Conservation (phyloP, 2,329 filamentous ascomycete species). For the Phialocephala subalpina region DNA sequence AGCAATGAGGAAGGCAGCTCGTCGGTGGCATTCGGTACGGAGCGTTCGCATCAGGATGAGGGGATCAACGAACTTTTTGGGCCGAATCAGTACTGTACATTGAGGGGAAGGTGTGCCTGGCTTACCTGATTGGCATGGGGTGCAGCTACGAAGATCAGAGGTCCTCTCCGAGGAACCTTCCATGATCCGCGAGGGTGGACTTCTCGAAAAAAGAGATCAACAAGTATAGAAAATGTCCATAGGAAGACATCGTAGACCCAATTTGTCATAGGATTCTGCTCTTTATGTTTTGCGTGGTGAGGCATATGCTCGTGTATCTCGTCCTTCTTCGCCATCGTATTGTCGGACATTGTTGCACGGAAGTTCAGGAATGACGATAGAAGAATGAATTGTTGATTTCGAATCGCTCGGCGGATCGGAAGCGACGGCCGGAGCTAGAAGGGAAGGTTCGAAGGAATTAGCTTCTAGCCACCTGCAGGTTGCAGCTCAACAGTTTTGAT, state of each 20-base stretch:
- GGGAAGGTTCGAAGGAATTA: background rate
- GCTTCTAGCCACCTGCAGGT: background rate
- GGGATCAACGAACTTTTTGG: slow-evolving; percentile 85
- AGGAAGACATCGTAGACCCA: slow-evolving; percentile 82
- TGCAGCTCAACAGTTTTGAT: slow-evolving; percentile 7
- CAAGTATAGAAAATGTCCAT: slow-evolving; percentile 80
- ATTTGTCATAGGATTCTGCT: slow-evolving; percentile 73
- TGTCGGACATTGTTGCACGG: background rate
- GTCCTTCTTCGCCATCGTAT: slow-evolving; percentile 34
- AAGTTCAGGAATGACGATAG: background rate
- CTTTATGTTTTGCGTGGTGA: slow-evolving; percentile 49
- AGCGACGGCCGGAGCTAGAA: background rate
- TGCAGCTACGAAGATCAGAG: slow-evolving; percentile 93
- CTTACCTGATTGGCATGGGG: slow-evolving; percentile 94
- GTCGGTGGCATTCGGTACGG: slow-evolving; percentile 82
- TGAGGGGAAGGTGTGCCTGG: slow-evolving; percentile 21
- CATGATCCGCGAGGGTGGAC: slow-evolving; percentile 94
- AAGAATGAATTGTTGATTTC: background rate
- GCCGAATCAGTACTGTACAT: slow-evolving; percentile 13
- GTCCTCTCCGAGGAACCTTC: slow-evolving; percentile 89
- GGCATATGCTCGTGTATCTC: slow-evolving; percentile 36
- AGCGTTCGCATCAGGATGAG: slow-evolving; percentile 92
- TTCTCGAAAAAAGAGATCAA: slow-evolving; percentile 98
- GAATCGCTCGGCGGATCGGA: background rate
- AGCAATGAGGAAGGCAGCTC: slow-evolving; percentile 91